Conservation (phyloP, 495 filamentous ascomycete genomes). For the Aeminium ludgeri region DNA sequence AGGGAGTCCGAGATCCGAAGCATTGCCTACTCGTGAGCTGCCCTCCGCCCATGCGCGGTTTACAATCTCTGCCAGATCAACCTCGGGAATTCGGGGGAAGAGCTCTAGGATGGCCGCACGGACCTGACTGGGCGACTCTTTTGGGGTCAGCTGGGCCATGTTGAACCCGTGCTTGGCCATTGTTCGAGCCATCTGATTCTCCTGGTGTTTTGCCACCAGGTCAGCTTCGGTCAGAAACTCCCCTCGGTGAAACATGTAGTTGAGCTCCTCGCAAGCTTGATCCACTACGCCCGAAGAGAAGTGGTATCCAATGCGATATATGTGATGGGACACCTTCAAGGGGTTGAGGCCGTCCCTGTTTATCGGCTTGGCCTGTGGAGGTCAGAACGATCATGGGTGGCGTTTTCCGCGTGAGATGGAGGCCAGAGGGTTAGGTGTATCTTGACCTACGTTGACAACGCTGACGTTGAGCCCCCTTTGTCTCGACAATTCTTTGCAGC, state of each 20-base stretch:
- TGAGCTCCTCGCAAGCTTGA: conserved; percentile 33
- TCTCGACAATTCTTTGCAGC: conserved; percentile 67
- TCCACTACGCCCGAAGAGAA: conserved; percentile 42
- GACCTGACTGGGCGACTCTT: conserved; percentile 33
- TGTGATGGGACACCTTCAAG: conserved; percentile 43
- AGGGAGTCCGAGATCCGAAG: conserved; percentile 44
- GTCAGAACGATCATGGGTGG: background rate
- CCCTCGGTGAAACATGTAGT: conserved; percentile 28
- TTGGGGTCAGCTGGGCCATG: conserved; percentile 6
- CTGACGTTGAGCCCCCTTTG: conserved; percentile 37
- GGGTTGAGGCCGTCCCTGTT: conserved; percentile 27
- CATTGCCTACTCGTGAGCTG: conserved; percentile 50
- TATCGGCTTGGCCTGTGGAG: conserved; percentile 10
- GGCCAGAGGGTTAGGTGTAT: too few species aligned
- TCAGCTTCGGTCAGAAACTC: conserved; percentile 28
- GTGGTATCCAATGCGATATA: conserved; percentile 70
- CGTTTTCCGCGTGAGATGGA: too few species aligned
- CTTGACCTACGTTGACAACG: conserved; percentile 61
- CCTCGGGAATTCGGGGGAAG: conserved; percentile 70
- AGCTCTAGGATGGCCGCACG: conserved; percentile 59
- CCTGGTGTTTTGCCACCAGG: background rate
- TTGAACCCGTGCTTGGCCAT: conserved; percentile 2
- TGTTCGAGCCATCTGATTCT: conserved; percentile 1
- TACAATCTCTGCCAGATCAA: conserved; percentile 61
- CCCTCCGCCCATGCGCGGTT: conserved; percentile 67